Base-by-base conservation (phyloP, 345 rosid genomes). In the Tarenaya hassleriana region DNA sequence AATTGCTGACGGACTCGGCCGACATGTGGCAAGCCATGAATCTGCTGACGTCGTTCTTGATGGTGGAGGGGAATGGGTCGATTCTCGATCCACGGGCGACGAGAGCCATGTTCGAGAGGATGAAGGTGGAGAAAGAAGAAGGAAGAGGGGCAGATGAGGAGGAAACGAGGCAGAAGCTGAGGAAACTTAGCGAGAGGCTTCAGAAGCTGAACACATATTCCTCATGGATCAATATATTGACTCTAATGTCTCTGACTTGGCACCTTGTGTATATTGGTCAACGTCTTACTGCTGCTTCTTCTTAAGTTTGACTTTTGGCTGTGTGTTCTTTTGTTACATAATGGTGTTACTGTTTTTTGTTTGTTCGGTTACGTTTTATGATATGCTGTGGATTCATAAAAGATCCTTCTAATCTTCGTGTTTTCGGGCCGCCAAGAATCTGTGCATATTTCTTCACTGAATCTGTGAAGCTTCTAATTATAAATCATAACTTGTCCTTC, bases 91-190 rank as follows among this genome's bases (percentile, higher is more conserved):
- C 92, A 52, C 68, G 69, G 1, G 92, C 98, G 40, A 78, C 89
- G 1, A 84, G 82, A 92, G 96, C 86, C 0, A 87, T 87, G 95
- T 74, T 78, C 49, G 89, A 86, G 75, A 61, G 77, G 58, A 64
- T 77, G 69, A 90, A 75, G 67, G 46, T 77, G 34, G 94, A 82
- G 41, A 91, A 84, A 58, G 92, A 91, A 50, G 96, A 84, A 63
- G 87, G 88, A 27, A 66, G 86, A 66, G 92, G 94, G 21, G 8
- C 60, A 58, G 69, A 50, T 49, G 52, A 72, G 56, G 71, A 49
- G 47, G 73, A 49, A 4, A 29, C 42, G 7, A 62, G 62, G 16
- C 18, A 55, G 5, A 72, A 52, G 45, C 49, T 71, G n/a, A 52
- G 5, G 2, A 73, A 41, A 55, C 49, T 77, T 61, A 80, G 73